Percentiles rank a stretch among this genome's conserved stretches.
Conservation (phyloP, 805 yeast species). For the Starmerella khaoyaiensis region DNA sequence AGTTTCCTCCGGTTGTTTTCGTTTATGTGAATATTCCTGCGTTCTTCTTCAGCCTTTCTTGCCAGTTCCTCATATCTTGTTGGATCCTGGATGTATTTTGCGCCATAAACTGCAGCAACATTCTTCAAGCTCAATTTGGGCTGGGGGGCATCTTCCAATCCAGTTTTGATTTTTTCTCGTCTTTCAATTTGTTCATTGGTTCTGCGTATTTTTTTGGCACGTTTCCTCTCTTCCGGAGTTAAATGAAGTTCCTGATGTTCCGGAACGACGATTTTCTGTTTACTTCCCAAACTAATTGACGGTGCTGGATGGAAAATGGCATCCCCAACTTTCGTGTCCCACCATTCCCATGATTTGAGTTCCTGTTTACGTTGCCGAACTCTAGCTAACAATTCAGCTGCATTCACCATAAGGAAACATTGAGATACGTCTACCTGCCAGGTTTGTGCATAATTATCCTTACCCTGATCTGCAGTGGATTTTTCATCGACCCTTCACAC, state of each 20-base stretch:
- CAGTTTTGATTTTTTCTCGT: conserved; percentile 67
- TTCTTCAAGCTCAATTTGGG: conserved; percentile 79
- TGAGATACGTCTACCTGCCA: no score
- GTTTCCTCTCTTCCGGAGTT: conserved; percentile 45
- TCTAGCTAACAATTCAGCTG: conserved; percentile 17
- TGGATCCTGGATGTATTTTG: conserved; percentile 79
- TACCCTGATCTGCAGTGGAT: not conserved
- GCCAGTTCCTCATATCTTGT: conserved; percentile 72
- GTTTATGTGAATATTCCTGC: conserved; percentile 45
- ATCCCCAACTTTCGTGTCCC: conserved; percentile 3
- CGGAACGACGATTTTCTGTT: not conserved
- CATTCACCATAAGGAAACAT: conserved; percentile 4
- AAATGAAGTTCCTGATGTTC: conserved; percentile 1
- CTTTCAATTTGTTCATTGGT: conserved; percentile 48
- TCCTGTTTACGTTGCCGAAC: conserved; percentile 20
- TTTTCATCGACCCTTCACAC: not conserved
- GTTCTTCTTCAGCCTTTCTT: conserved; percentile 48
- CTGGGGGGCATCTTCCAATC: conserved; percentile 75
- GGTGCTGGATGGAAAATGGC: conserved; percentile 1
- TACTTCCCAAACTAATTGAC: not conserved
- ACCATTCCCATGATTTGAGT: conserved; percentile 10
- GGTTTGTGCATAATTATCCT: no score
- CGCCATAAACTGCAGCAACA: conserved; percentile 72
- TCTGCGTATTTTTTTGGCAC: conserved; percentile 59
- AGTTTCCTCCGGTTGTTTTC: conserved; percentile 52